A percentile compares a stretch with the other conserved stretches of the same genome.
Evolutionary conservation across 176 grass and related monocot species (phyloP).

Genomic region (Hordeum marinum): DNA sequence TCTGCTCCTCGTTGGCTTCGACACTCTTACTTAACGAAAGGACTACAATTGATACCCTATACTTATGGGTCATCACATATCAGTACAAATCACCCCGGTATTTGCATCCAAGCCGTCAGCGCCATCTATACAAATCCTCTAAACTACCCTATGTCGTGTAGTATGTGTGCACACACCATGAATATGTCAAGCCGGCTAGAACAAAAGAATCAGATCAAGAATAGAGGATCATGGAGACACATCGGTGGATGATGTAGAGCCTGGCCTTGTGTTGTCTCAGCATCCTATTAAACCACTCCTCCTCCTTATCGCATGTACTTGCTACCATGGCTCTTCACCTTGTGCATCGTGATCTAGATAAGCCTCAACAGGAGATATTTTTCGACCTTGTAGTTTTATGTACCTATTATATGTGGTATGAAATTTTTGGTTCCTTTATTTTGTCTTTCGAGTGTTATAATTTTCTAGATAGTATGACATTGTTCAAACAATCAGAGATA

Average conservation of each 20-base stretch:
- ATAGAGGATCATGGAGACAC: neutral
- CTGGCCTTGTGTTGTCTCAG: constrained; percentile 52
- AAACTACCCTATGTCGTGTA: neutral
- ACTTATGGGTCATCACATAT: neutral
- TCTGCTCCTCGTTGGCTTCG: too few relatives aligned
- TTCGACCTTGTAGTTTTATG: too few relatives aligned
- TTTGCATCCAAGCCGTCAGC: neutral
- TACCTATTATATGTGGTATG: too few relatives aligned
- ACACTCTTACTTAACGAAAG: too few relatives aligned
- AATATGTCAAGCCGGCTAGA: constrained; percentile 21
- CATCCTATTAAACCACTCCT: constrained; percentile 28
- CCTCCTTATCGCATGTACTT: neutral
- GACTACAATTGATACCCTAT: too few relatives aligned
- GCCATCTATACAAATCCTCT: neutral
- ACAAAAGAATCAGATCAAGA: neutral
- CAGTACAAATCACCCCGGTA: neutral
- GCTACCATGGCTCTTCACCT: constrained; percentile 18
- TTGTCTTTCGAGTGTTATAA: too few relatives aligned
- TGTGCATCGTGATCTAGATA: constrained; percentile 7
- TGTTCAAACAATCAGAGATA: too few relatives aligned
- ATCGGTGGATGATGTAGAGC: constrained; percentile 47
- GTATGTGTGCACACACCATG: neutral
- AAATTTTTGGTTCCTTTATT: too few relatives aligned
- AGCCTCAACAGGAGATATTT: neutral
- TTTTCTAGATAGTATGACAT: too few relatives aligned